A percentile compares a stretch with the other conserved stretches of the same genome.
These are phyloP conservation scores for Botrytis squamosa DNA, from an alignment of 2,329 filamentous ascomycete species.

Conservation along the genomic window DNA sequence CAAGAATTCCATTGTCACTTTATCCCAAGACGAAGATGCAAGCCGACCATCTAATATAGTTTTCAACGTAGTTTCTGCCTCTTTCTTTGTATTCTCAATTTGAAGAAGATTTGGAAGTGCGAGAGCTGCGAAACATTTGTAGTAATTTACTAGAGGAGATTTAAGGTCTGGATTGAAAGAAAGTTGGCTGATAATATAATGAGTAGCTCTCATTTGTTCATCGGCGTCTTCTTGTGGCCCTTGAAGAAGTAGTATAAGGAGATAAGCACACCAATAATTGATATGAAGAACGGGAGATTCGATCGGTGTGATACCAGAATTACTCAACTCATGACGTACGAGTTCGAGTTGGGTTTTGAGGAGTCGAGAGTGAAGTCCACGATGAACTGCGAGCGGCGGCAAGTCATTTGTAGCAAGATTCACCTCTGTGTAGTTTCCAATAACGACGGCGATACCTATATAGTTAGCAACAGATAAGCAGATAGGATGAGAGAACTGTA, in stretches of 20 bases:
- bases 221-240: conserved; percentile 51
- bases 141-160: conserved; percentile 67
- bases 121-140: conserved; percentile 58
- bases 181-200: conserved; percentile 58
- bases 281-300: conserved; percentile 59
- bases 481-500: conserved; percentile 29
- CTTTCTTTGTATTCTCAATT: conserved; percentile 54
- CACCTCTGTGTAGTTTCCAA: conserved; percentile 54
- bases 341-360: conserved; percentile 61
- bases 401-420: conserved; percentile 46
- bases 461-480: conserved; percentile 17
- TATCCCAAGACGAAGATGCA: conserved; percentile 56
- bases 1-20: conserved; percentile 49
- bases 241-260: conserved; percentile 58
- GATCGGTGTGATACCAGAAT: conserved; percentile 51
- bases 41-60: conserved; percentile 55
- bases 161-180: conserved; percentile 53
- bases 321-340: conserved; percentile 63
- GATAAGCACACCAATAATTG: conserved; percentile 67
- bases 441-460: conserved; percentile 55
- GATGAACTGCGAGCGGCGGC: conserved; percentile 44
- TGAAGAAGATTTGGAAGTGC: conserved; percentile 60
- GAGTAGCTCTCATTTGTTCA: conserved; percentile 60
- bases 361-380: conserved; percentile 47
- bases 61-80: conserved; percentile 55